Conservation (phyloP, 441 rosid species). For the Pelargonium citronellum region DNA sequence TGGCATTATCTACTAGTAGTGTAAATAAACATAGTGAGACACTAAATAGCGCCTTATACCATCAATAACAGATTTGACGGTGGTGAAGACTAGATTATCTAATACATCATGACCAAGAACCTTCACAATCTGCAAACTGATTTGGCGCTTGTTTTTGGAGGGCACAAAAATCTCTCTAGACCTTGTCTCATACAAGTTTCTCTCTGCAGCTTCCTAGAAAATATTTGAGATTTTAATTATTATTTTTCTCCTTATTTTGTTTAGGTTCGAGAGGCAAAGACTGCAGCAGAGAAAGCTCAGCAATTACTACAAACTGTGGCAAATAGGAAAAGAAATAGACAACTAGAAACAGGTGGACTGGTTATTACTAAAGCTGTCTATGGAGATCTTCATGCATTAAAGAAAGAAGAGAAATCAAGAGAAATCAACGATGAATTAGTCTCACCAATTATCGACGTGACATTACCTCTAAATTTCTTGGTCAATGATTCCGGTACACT, state of each 20-base stretch:
- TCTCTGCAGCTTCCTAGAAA: constrained; percentile 2
- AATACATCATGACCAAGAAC: neutral
- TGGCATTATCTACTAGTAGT: neutral
- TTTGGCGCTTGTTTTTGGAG: neutral
- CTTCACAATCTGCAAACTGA: constrained; percentile 8
- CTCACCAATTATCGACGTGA: constrained; percentile 69
- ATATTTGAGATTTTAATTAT: neutral
- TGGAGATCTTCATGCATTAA: constrained; percentile 57
- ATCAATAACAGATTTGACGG: neutral
- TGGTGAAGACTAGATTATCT: neutral
- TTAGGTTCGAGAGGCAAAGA: constrained; percentile 73
- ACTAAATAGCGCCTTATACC: constrained; percentile 5
- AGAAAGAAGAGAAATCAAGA: constrained; percentile 37
- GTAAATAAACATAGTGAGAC: neutral
- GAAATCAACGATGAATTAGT: constrained; percentile 35
- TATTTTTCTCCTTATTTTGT: neutral
- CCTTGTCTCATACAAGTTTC: neutral
- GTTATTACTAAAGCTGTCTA: constrained; percentile 67
- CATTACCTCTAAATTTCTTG: constrained; percentile 87
- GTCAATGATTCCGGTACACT: constrained; percentile 75
- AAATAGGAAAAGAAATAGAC: constrained; percentile 67
- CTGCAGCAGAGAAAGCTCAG: constrained; percentile 73
- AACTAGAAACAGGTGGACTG: constrained; percentile 65
- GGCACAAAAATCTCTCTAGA: neutral
- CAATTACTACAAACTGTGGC: constrained; percentile 70